Percentiles rank a stretch among this genome's conserved stretches.
These are phyloP conservation scores for Pistacia integerrima DNA, from an alignment of 345 rosid genomes.

Conservation along the genomic window DNA sequence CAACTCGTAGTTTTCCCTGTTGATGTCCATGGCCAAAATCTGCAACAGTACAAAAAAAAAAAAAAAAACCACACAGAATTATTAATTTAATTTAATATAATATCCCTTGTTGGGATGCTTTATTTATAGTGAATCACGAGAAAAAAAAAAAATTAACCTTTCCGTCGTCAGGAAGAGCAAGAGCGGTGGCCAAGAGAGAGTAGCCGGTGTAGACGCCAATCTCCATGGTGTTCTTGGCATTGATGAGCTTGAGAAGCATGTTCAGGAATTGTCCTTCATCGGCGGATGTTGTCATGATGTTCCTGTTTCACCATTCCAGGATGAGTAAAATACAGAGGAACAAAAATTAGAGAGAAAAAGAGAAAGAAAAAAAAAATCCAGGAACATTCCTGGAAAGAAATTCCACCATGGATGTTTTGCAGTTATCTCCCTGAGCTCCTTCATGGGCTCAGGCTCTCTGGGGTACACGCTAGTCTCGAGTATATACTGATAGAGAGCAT, in stretches of 20 bases:
- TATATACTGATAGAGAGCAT: constrained; percentile 96
- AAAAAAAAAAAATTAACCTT: constrained; percentile 42
- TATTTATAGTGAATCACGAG: background rate
- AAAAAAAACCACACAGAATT: too few species aligned
- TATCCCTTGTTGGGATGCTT: background rate
- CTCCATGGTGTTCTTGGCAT: constrained; percentile 99
- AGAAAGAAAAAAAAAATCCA: background rate
- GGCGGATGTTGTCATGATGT: constrained; percentile 95
- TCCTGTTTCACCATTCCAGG: constrained; percentile 46
- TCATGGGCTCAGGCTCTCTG: constrained; percentile 92
- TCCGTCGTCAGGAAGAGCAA: constrained; percentile 93
- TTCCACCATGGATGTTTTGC: constrained; percentile 95
- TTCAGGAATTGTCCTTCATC: constrained; percentile 95
- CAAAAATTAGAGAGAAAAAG: background rate
- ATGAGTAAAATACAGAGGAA: background rate
- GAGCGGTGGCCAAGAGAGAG: constrained; percentile 96
- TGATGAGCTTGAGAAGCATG: constrained; percentile 91
- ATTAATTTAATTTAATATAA: background rate
- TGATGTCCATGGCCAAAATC: constrained; percentile 97
- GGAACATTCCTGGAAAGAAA: background rate
- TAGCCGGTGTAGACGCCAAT: constrained; percentile 99
- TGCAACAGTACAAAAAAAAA: constrained; percentile 19
- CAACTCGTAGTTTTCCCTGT: constrained; percentile 86
- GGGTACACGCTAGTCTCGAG: constrained; percentile 99
- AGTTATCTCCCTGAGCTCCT: constrained; percentile 89